A percentile compares a stretch with the other conserved stretches of the same genome.
These are phyloP conservation scores for Trametes sp. DNA, from an alignment of 1,284 basidiomycete genomes.

Conservation along the genomic window DNA sequence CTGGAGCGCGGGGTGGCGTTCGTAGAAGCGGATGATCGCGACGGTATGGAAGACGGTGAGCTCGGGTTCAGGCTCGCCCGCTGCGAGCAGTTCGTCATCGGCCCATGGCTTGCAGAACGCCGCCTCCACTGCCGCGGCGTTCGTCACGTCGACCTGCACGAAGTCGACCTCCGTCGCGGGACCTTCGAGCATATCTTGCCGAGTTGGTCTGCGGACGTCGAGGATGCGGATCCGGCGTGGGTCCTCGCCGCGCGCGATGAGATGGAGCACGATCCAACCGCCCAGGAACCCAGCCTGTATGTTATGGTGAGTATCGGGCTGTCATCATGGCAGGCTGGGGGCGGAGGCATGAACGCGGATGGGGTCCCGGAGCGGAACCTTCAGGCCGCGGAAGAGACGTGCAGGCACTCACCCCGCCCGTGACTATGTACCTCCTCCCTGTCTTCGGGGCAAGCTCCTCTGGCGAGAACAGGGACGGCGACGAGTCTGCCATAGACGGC, in stretches of 20 bases:
- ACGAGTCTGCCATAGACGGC: conserved; percentile 37
- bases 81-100: conserved; percentile 4
- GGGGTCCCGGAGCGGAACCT: neutral
- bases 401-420: conserved; percentile 55
- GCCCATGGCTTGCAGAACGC: conserved; percentile 76
- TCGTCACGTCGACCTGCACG: conserved; percentile 62
- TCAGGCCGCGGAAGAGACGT: neutral
- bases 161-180: conserved; percentile 60
- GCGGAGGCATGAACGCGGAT: neutral
- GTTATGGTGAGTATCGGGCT: neutral
- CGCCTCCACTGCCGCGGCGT: conserved; percentile 56
- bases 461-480: conserved; percentile 43
- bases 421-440: conserved; percentile 61
- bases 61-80: conserved; percentile 42
- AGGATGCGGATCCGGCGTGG: conserved; percentile 69
- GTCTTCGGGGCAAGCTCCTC: conserved; percentile 58
- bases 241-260: conserved; percentile 73
- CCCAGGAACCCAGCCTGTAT: conserved; percentile 73
- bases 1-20: conserved; percentile 59
- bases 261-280: conserved; percentile 75
- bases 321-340: neutral
- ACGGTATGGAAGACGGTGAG: conserved; percentile 78
- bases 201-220: conserved; percentile 65
- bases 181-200: conserved; percentile 60
- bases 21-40: conserved; percentile 79